Evolutionary conservation across 208 protist species (phyloP).

Genomic region (Spongospora subterranea): DNA sequence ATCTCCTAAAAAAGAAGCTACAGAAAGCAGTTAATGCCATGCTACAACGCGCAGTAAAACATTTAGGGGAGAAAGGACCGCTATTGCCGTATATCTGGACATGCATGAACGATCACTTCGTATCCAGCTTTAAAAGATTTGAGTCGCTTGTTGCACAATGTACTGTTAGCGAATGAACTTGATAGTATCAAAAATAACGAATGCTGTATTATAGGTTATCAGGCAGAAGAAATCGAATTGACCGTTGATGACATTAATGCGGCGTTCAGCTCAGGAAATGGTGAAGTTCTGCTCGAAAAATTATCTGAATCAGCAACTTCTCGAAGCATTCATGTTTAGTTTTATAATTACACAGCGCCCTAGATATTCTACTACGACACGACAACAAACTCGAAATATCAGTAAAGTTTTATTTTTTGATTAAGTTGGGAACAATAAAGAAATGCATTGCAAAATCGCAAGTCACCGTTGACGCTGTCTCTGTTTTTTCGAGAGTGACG

Average conservation of each 20-base stretch:
- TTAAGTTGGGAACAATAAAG: too few relatives aligned
- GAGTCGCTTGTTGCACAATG: slow-evolving; percentile 24
- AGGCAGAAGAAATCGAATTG: slow-evolving; percentile 40
- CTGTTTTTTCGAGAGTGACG: too few relatives aligned
- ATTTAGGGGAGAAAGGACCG: not conserved
- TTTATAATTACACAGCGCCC: not conserved
- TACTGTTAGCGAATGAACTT: not conserved
- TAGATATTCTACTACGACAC: too few relatives aligned
- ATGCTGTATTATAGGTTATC: slow-evolving; percentile 24
- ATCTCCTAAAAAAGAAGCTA: slow-evolving; percentile 10
- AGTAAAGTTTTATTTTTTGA: too few relatives aligned
- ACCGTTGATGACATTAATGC: slow-evolving; percentile 40
- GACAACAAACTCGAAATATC: too few relatives aligned
- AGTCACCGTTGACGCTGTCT: too few relatives aligned
- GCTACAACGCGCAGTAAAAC: slow-evolving; percentile 17
- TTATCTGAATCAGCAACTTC: slow-evolving; percentile 27
- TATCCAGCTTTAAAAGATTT: slow-evolving; percentile 43
- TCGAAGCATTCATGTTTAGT: not conserved
- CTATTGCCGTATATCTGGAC: slow-evolving; percentile 51
- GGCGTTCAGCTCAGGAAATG: slow-evolving; percentile 18
- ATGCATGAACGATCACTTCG: slow-evolving; percentile 40
- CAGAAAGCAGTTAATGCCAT: slow-evolving; percentile 29
- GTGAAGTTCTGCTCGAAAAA: slow-evolving; percentile 23
- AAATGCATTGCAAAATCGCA: too few relatives aligned
- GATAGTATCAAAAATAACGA: not conserved